Base-by-base conservation (phyloP, 2,329 filamentous ascomycete species). In the Exophiala bonariae region DNA sequence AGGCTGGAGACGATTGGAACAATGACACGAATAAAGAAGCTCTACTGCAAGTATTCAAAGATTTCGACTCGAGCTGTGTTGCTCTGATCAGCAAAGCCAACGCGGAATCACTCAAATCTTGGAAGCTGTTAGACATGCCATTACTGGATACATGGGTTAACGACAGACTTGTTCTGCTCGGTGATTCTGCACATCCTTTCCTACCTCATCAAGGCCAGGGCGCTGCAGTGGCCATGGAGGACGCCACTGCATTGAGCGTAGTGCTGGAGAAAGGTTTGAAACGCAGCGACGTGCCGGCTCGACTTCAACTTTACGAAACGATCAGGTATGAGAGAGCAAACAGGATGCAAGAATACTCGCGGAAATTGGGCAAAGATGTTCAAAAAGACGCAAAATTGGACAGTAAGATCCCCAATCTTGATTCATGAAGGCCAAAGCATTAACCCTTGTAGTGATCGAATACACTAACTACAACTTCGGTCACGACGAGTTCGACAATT, bases 141-240 rank as follows among this genome's bases (percentile, higher is more conserved):
- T 65, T 72, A 1, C 62, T 87, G 13, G 72, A 76, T 0, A 71
- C 65, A 0, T 87, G 80, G 77, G 67, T 70, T 0, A 71, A 76
- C 1, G 76, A 65, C 1, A 73, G 69, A 3, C 61, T 86, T 11
- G 81, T 74, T 1, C 63, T 86, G 0, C 63, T 87, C 0, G 84
- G 85, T 0, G 84, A 87, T 60, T 81, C 83, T 0, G 84, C 82
- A 0, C 84, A 87, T 61, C 82, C 84, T 0, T 86, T 87, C 57
- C 67, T 82, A 0, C 84, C 82, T 11, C 77, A 81, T 50, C 79
- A 82, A 63, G 81, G 76, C 0, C 81, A 84, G 59, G 83, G 82
- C 2, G 83, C 76, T 7, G 81, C 68, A 0, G 71, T 79, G 47
- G 84, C 85, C 0, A 85, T 87, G 34, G 84, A 88, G 60, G 85